Evolutionary conservation across 495 filamentous ascomycete species (phyloP), one percentile per base, ranked within the genome.

Genomic region (Amniculicola lignicola): DNA sequence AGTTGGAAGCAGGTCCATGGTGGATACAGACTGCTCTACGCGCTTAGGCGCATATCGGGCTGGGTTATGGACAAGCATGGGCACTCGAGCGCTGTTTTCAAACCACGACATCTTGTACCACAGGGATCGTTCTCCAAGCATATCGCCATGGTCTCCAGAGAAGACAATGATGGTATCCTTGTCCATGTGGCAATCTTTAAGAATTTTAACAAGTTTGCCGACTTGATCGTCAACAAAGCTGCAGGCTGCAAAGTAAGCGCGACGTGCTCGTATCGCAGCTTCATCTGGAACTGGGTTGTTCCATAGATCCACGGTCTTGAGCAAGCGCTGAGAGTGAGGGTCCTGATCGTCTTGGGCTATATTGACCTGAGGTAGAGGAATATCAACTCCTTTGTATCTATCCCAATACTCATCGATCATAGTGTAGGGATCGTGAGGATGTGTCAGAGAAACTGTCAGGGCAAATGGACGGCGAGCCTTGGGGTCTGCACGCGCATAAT

Each of bases 101-200:
- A 86, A 92, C 76, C 88, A 95, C 57, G 77, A 84, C 89, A 95
- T 95, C 76, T 95, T 95, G 76, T 95, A 95, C 89, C 89, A 95
- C 31, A 95, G 71, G 0, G 86, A 86, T 21, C 89, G 80, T 71
- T 95, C 89, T 29, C 89, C 89, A 7, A 95, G 81, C 89, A 94
- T 94, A 67, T 95, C 89, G 47, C 89, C 89, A 68, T 95, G 89
- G 62, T 95, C 89, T 42, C 89, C 87, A 43, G 82, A 88, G 71
- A 95, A 95, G 41, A 94, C 76, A 41, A 95, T 75, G 51, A 95
- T 88, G 4, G 89, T 94, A 67, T 93, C 79, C 15, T 91, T 81
- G 45, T 82, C 82, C 38, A 95, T 75, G 0, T 81, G 79, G 70
- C 87, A 90, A 47, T 86, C 74, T 61, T 88, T 81, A 15, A 95